A percentile compares a stretch with the other conserved stretches of the same genome.
These are phyloP conservation scores for Rhodocollybia butyracea DNA, from an alignment of 768 basidiomycete genomes.

Conservation along the genomic window DNA sequence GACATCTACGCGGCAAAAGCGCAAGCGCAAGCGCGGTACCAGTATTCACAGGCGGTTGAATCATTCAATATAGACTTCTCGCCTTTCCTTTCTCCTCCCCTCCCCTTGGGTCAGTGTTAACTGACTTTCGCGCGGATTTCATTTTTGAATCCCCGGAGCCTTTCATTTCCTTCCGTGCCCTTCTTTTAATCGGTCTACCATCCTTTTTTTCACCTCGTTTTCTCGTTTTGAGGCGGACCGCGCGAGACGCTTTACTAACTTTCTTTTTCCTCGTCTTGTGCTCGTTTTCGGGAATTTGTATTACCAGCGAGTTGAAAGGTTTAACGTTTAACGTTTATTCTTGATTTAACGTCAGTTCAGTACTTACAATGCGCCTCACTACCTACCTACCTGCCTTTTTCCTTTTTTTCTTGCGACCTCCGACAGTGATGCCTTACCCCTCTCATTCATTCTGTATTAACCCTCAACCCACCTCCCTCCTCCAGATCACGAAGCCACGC, in stretches of 20 bases:
- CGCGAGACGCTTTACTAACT: constrained; percentile 1
- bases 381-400: background rate
- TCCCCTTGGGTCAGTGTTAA: background rate
- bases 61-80: constrained; percentile 29
- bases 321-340: too few relatives aligned
- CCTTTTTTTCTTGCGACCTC: background rate
- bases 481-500: background rate
- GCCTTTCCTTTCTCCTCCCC: constrained; percentile 24
- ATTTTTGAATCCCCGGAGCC: background rate
- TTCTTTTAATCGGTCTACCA: background rate
- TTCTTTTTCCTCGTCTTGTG: background rate
- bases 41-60: background rate
- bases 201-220: background rate
- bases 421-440: background rate
- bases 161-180: constrained; percentile 1
- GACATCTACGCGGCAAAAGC: constrained; percentile 21
- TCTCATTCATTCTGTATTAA: background rate
- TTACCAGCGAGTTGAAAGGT: background rate
- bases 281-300: background rate
- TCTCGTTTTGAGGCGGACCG: background rate
- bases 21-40: constrained; percentile 7
- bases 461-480: background rate
- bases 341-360: background rate
- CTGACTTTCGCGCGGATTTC: background rate
- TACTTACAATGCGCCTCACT: too few relatives aligned